These are phyloP conservation scores for Colletotrichum spinosum DNA, from an alignment of 2,329 filamentous ascomycete species.

Conservation along the genomic window DNA sequence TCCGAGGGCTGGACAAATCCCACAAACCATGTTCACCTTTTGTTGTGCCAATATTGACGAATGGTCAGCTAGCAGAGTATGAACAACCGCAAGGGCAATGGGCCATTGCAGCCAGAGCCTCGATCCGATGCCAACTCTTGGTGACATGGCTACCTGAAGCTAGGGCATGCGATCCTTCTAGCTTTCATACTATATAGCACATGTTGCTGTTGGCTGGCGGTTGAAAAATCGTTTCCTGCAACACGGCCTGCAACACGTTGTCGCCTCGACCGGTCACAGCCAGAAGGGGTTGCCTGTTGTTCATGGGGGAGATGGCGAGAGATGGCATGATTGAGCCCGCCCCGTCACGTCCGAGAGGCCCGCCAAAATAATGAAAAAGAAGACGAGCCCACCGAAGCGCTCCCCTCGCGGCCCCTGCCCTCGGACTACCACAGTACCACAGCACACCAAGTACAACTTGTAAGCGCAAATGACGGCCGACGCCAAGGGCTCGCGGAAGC, in stretches of 20 bases:
- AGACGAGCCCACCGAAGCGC: neutral
- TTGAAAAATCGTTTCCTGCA: no score
- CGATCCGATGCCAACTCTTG: slow-evolving; percentile 2
- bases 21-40: no score
- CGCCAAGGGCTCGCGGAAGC: slow-evolving; percentile 35
- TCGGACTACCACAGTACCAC: neutral
- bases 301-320: no score
- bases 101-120: slow-evolving; percentile 9
- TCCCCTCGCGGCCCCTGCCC: neutral
- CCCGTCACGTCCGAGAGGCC: slow-evolving; percentile 15
- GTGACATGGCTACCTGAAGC: no score
- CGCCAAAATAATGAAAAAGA: slow-evolving; percentile 4
- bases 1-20: neutral
- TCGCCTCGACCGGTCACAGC: no score
- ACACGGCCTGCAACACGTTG: no score
- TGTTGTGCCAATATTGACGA: no score
- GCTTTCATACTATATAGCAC: neutral
- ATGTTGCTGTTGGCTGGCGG: neutral
- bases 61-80: no score
- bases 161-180: no score
- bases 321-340: slow-evolving; percentile 11
- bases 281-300: no score
- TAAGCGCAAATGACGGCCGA: slow-evolving; percentile 24
- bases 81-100: no score
- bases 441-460: neutral